Percentiles rank a stretch among this genome's conserved stretches.
phyloP scores from a whole-genome alignment of 148 eudicot genomes.

The Polygonum aviculare region DNA sequence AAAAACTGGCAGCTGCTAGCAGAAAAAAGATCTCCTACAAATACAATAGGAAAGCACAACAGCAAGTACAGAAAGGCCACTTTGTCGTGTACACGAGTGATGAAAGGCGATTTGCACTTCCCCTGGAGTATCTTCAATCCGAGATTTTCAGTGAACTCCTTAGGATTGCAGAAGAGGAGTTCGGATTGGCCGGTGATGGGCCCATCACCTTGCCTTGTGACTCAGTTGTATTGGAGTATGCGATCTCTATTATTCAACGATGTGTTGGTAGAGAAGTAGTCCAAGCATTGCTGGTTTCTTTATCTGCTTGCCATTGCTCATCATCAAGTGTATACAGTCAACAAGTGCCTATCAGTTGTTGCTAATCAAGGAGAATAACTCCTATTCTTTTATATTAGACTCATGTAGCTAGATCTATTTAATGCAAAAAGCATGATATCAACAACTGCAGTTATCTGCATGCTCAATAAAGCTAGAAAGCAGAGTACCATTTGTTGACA shows the following conservation, averaged over 20 bases:
- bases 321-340: not conserved
- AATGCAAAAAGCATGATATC: not conserved
- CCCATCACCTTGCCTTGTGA: constrained; percentile 10
- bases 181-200: no score
- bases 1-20: constrained; percentile 2
- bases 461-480: no score
- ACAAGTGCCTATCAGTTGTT: not conserved
- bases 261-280: constrained; percentile 13
- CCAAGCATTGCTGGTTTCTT: constrained; percentile 13
- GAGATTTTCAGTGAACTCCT: no score
- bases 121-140: not conserved
- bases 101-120: not conserved
- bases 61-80: not conserved
- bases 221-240: constrained; percentile 13
- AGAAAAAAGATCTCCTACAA: not conserved
- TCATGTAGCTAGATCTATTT: not conserved
- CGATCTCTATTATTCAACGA: constrained; percentile 18
- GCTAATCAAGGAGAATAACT: not conserved
- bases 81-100: constrained; percentile 1
- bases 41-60: not conserved
- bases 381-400: not conserved
- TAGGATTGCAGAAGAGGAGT: no score
- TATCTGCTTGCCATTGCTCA: not conserved
- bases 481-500: no score
- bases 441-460: no score